Evolutionary conservation across 208 protist species (phyloP), one percentile per base, ranked within the genome.

Genomic region (Leishmania guyanensis): DNA sequence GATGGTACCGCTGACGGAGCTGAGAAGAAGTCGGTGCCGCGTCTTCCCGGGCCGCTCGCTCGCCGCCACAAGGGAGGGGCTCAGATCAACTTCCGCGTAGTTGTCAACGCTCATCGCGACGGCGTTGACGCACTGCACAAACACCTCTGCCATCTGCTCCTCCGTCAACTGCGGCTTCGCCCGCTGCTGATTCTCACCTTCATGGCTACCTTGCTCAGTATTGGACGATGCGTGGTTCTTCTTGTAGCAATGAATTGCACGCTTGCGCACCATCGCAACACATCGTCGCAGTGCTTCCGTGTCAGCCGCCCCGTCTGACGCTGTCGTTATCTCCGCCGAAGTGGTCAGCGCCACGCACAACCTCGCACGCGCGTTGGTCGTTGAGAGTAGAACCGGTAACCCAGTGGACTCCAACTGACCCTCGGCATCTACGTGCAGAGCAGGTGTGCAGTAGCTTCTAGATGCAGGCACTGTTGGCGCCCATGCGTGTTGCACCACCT

Each of bases 71-170:
- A 91, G 58, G 29, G 92, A 94, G 0, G 90, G 48, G 10, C 85
- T 86, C 10, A 95, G 80, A 77, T 95, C 92, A 29, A 95, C 78
- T 73, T 94, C 90, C 5, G 86, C 81, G 81, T 94, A 95, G 80
- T 94, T 91, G 69, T 90, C 88, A 33, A 93, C 62, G 36, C 73
- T 73, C 89, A 93, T 93, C 48, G 84, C 88, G 22, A 90, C 83
- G 6, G 84, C 74, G 53, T 82, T 46, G 43, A 86, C 29, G 78
- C 84, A 86, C 58, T 74, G n/a, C 58, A 86, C 22, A 16, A 71
- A 74, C 33, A 68, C n/a, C 53, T 77, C 78, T 5, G 80, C 83
- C 69, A 60, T 77, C 83, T 48, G 39, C 43, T 53, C n/a, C 56
- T 6, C 74, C 33, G 70, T 75, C 70, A 54, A 48, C 26, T 26